Conservation (phyloP, 768 basidiomycete genomes). For the Rickenella mellea region DNA sequence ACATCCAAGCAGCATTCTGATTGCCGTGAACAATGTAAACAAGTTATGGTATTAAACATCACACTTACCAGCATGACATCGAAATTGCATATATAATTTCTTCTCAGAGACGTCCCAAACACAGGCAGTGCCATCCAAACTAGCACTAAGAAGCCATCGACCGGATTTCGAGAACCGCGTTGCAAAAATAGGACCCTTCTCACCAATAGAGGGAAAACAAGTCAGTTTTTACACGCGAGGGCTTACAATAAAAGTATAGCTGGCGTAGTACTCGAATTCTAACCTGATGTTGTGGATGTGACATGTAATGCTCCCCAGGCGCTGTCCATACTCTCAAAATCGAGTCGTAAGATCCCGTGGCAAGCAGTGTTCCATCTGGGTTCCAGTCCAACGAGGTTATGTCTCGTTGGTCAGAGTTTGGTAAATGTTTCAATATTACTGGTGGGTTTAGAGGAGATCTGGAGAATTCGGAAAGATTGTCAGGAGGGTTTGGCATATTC, state of each 20-base stretch:
- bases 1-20: conserved; percentile 73
- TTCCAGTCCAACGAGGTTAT: conserved; percentile 76
- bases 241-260: background rate
- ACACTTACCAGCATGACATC: conserved; percentile 50
- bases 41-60: background rate
- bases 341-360: conserved; percentile 71
- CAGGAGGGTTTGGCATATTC: conserved; percentile 41
- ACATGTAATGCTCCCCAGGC: conserved; percentile 53
- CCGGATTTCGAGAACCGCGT: conserved; percentile 68
- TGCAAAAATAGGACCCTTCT: conserved; percentile 75
- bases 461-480: conserved; percentile 10
- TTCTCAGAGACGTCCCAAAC: conserved; percentile 69
- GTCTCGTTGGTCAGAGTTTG: conserved; percentile 43
- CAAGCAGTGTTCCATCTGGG: conserved; percentile 59
- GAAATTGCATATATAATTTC: conserved; percentile 52
- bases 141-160: conserved; percentile 64
- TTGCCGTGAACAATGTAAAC: background rate
- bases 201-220: conserved; percentile 18
- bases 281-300: conserved; percentile 57
- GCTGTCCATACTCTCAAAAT: conserved; percentile 59
- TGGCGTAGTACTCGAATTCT: conserved; percentile 7
- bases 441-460: conserved; percentile 24
- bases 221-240: conserved; percentile 1
- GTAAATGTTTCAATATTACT: conserved; percentile 38
- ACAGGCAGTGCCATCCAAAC: conserved; percentile 68